phyloP scores from a whole-genome alignment of 768 basidiomycete genomes.

The Leccinum imitatum region DNA sequence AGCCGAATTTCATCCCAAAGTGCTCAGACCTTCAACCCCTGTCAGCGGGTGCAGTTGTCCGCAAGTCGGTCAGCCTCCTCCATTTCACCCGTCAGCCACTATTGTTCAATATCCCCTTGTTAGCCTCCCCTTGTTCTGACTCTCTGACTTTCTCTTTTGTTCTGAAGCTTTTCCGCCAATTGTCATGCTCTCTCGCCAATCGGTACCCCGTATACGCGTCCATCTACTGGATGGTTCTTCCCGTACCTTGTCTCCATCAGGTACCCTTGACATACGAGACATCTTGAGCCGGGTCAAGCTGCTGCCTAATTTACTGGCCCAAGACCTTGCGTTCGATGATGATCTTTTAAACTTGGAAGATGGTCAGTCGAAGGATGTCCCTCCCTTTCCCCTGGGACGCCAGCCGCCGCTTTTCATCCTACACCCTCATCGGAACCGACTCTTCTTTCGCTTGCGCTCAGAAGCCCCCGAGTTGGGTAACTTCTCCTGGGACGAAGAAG shows the following conservation, averaged over 20 bases:
- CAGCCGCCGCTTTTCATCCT: constrained; percentile 31
- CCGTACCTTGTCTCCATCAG: constrained; percentile 18
- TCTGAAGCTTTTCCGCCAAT: constrained; percentile 6
- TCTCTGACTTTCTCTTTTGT: neutral
- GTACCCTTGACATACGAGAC: constrained; percentile 30
- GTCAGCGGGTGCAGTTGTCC: neutral
- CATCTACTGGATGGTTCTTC: constrained; percentile 15
- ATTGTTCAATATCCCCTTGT: constrained; percentile 1
- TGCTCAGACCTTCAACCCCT: neutral
- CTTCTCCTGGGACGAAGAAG: constrained; percentile 21
- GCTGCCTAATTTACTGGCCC: constrained; percentile 23
- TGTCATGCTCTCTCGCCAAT: constrained; percentile 19
- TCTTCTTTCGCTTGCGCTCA: constrained; percentile 23
- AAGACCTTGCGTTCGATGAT: constrained; percentile 19
- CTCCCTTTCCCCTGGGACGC: constrained; percentile 32
- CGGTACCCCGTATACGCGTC: constrained; percentile 26
- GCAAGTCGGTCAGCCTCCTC: constrained; percentile 26
- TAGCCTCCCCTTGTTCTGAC: constrained; percentile 11
- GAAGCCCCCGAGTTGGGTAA: constrained; percentile 21
- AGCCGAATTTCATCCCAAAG: constrained; percentile 2
- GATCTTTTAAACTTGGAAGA: constrained; percentile 11
- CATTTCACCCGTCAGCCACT: constrained; percentile 21
- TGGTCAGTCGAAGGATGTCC: constrained; percentile 21
- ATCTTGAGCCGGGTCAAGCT: constrained; percentile 13
- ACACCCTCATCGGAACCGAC: constrained; percentile 21